Conservation (phyloP, 116 monocot species). For the Cymodocea nodosa region DNA sequence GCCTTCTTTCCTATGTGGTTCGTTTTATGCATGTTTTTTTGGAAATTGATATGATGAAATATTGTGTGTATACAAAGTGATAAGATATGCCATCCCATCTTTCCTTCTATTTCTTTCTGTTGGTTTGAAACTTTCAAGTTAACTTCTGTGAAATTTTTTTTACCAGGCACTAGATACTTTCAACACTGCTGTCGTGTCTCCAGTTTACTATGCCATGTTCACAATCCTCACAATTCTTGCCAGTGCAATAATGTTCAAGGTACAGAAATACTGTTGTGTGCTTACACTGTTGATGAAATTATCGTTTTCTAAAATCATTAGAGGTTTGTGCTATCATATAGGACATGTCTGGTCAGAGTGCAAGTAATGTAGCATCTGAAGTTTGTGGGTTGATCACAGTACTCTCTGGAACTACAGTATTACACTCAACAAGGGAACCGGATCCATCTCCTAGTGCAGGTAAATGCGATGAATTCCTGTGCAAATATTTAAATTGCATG, state of each 20-base stretch:
- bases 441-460: constrained; percentile 37
- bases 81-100: neutral
- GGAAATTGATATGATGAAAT: too few species aligned
- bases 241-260: constrained; percentile 98
- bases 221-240: constrained; percentile 84
- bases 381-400: constrained; percentile 83
- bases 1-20: too few species aligned
- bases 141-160: neutral
- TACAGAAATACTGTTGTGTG: constrained; percentile 10
- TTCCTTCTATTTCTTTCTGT: neutral
- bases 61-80: too few species aligned
- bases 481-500: neutral
- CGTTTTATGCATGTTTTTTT: too few species aligned
- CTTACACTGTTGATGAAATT: too few species aligned
- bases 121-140: neutral
- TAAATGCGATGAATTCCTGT: constrained; percentile 8
- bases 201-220: constrained; percentile 94
- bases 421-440: constrained; percentile 73
- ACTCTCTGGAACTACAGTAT: constrained; percentile 66
- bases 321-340: constrained; percentile 1
- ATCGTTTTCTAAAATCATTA: neutral
- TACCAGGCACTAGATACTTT: constrained; percentile 87
- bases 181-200: constrained; percentile 89
- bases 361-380: constrained; percentile 72
- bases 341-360: constrained; percentile 90